These are phyloP conservation scores for Debaryomyces maramus DNA, from an alignment of 805 yeast species.

Conservation along the genomic window DNA sequence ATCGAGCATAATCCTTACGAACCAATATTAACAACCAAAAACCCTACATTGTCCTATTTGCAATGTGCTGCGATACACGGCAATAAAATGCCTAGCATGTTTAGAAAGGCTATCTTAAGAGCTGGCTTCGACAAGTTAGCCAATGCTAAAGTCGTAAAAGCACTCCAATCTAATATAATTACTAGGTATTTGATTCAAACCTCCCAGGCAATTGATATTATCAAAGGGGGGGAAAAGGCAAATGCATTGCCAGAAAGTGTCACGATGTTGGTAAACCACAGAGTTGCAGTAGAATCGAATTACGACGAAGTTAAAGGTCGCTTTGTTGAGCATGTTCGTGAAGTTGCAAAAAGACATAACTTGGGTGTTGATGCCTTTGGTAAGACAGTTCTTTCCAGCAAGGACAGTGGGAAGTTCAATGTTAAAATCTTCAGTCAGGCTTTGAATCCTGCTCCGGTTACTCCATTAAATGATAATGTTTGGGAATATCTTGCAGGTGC, in stretches of 20 bases:
- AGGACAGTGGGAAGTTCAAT: slow-evolving; percentile 16
- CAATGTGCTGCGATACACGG: slow-evolving; percentile 65
- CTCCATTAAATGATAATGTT: slow-evolving; percentile 42
- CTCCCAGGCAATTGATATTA: slow-evolving; percentile 34
- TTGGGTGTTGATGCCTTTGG: slow-evolving; percentile 26
- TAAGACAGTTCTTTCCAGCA: not conserved
- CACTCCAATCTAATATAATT: slow-evolving; percentile 14
- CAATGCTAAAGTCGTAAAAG: slow-evolving; percentile 22
- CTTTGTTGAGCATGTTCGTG: slow-evolving; percentile 21
- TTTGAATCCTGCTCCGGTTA: slow-evolving; percentile 47
- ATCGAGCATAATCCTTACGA: slow-evolving; percentile 60
- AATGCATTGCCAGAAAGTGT: slow-evolving; percentile 41
- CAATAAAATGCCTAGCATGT: slow-evolving; percentile 18
- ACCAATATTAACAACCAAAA: slow-evolving; percentile 47
- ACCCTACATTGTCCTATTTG: slow-evolving; percentile 59
- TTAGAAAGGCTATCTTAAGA: slow-evolving; percentile 33
- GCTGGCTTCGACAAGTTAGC: slow-evolving; percentile 36
- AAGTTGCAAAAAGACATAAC: slow-evolving; percentile 27
- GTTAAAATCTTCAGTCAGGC: slow-evolving; percentile 12
- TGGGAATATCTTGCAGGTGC: slow-evolving; percentile 66
- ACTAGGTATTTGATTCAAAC: slow-evolving; percentile 30
- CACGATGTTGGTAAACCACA: slow-evolving; percentile 31
- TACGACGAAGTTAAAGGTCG: slow-evolving; percentile 22
- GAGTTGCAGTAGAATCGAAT: slow-evolving; percentile 32
- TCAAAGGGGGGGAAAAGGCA: slow-evolving; percentile 39